Conservation (phyloP, 2,329 filamentous ascomycete genomes). For the Mycosphaerella arachidis region DNA sequence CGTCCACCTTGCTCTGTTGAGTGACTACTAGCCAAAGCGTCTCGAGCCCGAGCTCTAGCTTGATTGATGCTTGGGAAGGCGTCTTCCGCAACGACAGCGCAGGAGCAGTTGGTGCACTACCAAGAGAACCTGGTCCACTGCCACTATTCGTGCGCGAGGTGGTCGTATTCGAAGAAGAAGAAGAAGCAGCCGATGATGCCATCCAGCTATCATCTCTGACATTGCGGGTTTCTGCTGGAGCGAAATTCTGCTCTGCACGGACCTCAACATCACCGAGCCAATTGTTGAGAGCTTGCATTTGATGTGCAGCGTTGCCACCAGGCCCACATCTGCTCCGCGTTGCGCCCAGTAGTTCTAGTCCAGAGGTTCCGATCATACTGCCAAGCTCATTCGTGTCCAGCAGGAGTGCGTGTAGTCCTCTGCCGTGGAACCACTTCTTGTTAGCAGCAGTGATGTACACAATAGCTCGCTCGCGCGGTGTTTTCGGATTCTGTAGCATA, state of each 20-base stretch:
- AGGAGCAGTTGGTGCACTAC: neutral
- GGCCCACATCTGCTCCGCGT: neutral
- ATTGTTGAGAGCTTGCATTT: conserved; percentile 6
- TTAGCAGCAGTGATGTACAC: conserved; percentile 20
- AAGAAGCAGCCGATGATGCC: neutral
- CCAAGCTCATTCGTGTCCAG: conserved; percentile 15
- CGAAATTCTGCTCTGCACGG: neutral
- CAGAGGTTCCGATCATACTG: conserved; percentile 1
- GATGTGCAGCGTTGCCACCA: conserved; percentile 1
- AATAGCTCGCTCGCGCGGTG: conserved; percentile 16
- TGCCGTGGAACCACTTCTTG: conserved; percentile 17
- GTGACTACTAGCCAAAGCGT: conserved; percentile 17
- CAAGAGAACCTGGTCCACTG: neutral
- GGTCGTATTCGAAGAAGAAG: neutral
- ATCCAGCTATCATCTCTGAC: neutral
- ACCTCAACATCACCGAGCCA: conserved; percentile 11
- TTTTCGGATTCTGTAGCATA: conserved; percentile 16
- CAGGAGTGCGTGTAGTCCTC: conserved; percentile 15
- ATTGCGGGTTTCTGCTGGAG: neutral
- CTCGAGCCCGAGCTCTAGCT: conserved; percentile 10
- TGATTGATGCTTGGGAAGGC: neutral
- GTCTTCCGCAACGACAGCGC: neutral
- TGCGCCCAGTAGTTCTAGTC: conserved; percentile 3
- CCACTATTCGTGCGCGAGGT: neutral
- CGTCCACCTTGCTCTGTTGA: neutral